Evolutionary conservation across 768 basidiomycete genomes (phyloP).

Genomic region (Cystobasidium ongulense): DNA sequence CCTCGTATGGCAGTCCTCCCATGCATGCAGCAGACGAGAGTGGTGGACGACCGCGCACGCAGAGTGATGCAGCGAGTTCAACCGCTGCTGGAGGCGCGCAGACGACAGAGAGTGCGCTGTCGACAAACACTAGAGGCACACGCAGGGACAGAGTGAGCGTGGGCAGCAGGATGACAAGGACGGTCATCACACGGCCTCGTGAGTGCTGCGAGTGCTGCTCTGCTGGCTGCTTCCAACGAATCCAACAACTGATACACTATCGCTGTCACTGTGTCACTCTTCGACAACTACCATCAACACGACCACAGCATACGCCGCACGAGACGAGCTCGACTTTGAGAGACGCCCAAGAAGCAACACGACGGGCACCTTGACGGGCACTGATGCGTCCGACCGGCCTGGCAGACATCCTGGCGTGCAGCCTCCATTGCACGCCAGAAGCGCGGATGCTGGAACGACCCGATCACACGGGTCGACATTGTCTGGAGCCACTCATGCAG

Average conservation of each 20-base stretch:
- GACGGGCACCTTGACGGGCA: neutral
- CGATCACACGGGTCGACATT: neutral
- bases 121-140: neutral
- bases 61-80: neutral
- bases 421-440: constrained; percentile 9
- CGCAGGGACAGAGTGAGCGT: constrained; percentile 23
- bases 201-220: neutral
- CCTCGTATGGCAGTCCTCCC: constrained; percentile 6
- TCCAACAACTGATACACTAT: too few relatives aligned
- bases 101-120: neutral
- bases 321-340: constrained; percentile 29
- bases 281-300: neutral
- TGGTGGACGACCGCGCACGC: neutral
- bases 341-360: constrained; percentile 23
- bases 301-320: constrained; percentile 22
- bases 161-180: constrained; percentile 18
- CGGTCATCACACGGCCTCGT: constrained; percentile 22
- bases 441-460: neutral
- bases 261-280: neutral
- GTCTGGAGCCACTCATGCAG: neutral
- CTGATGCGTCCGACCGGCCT: neutral
- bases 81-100: neutral
- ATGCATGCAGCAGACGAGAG: neutral
- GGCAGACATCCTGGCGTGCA: constrained; percentile 14
- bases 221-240: too few relatives aligned